Percentiles rank a stretch among this genome's conserved stretches.
Evolutionary conservation across 257 asterid species (phyloP).

Genomic region (Jaltomata sinuosa): DNA sequence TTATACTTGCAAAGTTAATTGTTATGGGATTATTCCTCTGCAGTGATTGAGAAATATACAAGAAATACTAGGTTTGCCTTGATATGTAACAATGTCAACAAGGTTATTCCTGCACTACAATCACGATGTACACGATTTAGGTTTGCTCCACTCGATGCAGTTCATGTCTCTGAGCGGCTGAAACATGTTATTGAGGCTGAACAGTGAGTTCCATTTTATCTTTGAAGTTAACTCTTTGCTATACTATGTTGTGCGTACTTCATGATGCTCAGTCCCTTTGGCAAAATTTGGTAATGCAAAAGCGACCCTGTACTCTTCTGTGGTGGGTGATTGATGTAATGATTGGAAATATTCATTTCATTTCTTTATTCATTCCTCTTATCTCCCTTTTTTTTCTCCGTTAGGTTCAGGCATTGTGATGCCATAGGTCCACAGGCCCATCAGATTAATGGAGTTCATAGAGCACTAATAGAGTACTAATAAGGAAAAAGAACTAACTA

Average conservation of each 20-base stretch:
- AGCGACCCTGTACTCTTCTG: neutral
- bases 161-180: slow-evolving; percentile 76
- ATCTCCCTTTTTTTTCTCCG: neutral
- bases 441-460: neutral
- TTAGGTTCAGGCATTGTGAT: neutral
- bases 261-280: neutral
- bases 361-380: neutral
- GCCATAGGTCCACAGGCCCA: neutral
- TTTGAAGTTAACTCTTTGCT: neutral
- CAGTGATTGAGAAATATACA: slow-evolving; percentile 96
- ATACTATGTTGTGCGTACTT: neutral
- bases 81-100: slow-evolving; percentile 92
- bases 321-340: neutral
- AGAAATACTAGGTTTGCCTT: slow-evolving; percentile 87
- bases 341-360: neutral
- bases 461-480: neutral
- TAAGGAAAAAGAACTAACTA: neutral
- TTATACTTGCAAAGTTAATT: neutral
- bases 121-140: slow-evolving; percentile 98
- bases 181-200: slow-evolving; percentile 74
- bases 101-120: slow-evolving; percentile 91
- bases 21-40: slow-evolving; percentile 1
- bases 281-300: neutral
- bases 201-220: slow-evolving; percentile 40
- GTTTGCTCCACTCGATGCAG: slow-evolving; percentile 90